Evolutionary conservation across 2,329 filamentous ascomycete species (phyloP).

Genomic region (Cordyceps farinosa): DNA sequence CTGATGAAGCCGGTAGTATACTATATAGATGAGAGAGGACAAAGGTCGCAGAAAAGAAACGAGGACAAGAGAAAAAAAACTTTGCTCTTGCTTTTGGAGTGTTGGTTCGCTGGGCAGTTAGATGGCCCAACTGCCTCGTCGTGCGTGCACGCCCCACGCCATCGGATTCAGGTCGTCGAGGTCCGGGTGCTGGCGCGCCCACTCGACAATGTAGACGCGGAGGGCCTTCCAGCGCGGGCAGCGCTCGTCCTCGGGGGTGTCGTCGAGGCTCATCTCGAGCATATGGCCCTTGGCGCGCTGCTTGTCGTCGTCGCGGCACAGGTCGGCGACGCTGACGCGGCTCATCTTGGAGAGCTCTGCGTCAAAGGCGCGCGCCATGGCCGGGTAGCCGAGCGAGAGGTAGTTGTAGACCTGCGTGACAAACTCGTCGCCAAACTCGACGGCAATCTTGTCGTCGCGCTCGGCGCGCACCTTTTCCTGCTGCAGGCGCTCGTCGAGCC

Average conservation of each 20-base stretch:
- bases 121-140: slow-evolving; percentile 71
- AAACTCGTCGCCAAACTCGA: slow-evolving; percentile 78
- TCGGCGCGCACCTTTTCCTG: slow-evolving; percentile 49
- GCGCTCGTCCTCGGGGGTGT: slow-evolving; percentile 48
- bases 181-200: slow-evolving; percentile 81
- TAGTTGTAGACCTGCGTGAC: slow-evolving; percentile 98
- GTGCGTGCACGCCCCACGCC: slow-evolving; percentile 65
- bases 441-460: slow-evolving; percentile 49
- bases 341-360: slow-evolving; percentile 81
- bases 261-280: slow-evolving; percentile 47
- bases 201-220: slow-evolving; percentile 79
- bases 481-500: slow-evolving; percentile 49
- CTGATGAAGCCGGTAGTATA: slow-evolving; percentile 2
- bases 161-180: slow-evolving; percentile 58
- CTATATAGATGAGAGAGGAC: too few species aligned
- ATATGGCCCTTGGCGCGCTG: slow-evolving; percentile 70
- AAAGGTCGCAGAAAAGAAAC: too few species aligned
- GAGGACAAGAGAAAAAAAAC: neutral
- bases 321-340: slow-evolving; percentile 62
- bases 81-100: neutral
- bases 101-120: slow-evolving; percentile 29
- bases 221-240: slow-evolving; percentile 77
- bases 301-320: slow-evolving; percentile 66
- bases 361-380: slow-evolving; percentile 78
- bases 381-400: slow-evolving; percentile 85